Percentiles rank a stretch among this genome's conserved stretches.
These are phyloP conservation scores for Moricandia moricandioides DNA, from an alignment of 345 rosid genomes.

Conservation along the genomic window DNA sequence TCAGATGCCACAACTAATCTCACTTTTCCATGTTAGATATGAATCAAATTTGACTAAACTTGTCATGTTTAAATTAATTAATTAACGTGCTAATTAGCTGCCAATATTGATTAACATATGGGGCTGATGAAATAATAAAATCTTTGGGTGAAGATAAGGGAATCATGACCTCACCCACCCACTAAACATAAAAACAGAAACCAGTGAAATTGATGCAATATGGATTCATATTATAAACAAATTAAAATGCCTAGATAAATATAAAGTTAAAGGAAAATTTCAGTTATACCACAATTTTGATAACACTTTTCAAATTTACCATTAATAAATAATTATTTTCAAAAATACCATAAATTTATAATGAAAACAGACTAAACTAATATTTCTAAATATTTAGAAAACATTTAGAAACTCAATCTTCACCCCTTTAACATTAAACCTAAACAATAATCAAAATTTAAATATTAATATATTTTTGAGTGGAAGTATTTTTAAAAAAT, in stretches of 20 bases:
- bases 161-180: conserved; percentile 27
- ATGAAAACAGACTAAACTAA: too few species aligned
- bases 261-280: too few species aligned
- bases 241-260: neutral
- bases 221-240: neutral
- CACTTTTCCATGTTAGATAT: conserved; percentile 33
- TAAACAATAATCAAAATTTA: too few species aligned
- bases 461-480: too few species aligned
- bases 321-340: too few species aligned
- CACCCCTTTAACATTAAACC: too few species aligned
- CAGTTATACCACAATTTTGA: too few species aligned
- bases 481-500: too few species aligned
- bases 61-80: neutral
- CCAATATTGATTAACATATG: conserved; percentile 25
- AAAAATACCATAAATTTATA: too few species aligned
- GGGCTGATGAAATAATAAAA: neutral
- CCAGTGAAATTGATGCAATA: conserved; percentile 3
- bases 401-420: too few species aligned
- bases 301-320: too few species aligned
- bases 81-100: conserved; percentile 28
- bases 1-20: conserved; percentile 30
- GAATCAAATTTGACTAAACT: conserved; percentile 21
- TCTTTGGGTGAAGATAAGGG: conserved; percentile 27
- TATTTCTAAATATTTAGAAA: too few species aligned
- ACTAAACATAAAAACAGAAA: conserved; percentile 20